A percentile compares a stretch with the other conserved stretches of the same genome.
Evolutionary conservation across 768 basidiomycete genomes (phyloP).

Genomic region (Xanthoconium purpureum): DNA sequence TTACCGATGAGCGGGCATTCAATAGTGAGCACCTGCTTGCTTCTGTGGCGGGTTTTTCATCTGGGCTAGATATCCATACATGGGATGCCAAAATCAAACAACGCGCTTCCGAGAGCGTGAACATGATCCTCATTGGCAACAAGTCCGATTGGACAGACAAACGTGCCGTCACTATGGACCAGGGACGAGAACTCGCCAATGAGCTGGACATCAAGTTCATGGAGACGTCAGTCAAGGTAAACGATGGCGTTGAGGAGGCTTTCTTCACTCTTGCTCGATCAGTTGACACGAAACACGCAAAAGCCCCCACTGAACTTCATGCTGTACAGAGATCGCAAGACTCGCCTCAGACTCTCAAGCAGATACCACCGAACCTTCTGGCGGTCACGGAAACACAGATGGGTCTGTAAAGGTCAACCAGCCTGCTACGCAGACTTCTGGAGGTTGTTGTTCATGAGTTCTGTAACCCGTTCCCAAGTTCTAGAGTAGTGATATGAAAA

Average conservation of each 20-base stretch:
- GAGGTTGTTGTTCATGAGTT: slow-evolving; percentile 52
- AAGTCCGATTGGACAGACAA: slow-evolving; percentile 99
- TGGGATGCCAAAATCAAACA: slow-evolving; percentile 99
- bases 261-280: slow-evolving; percentile 97
- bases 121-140: slow-evolving; percentile 99
- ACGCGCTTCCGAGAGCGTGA: slow-evolving; percentile 97
- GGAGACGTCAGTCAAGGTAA: slow-evolving; percentile 96
- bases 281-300: slow-evolving; percentile 26
- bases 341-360: slow-evolving; percentile 89
- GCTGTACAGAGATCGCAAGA: slow-evolving; percentile 84
- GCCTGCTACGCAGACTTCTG: slow-evolving; percentile 43
- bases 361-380: slow-evolving; percentile 45
- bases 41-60: slow-evolving; percentile 7
- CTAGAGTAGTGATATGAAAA: too few relatives aligned
- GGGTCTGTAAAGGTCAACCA: slow-evolving; percentile 69
- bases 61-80: slow-evolving; percentile 81
- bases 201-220: slow-evolving; percentile 96
- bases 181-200: slow-evolving; percentile 87
- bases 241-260: slow-evolving; percentile 97
- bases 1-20: slow-evolving; percentile 92
- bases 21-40: slow-evolving; percentile 67
- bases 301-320: background rate
- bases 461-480: background rate
- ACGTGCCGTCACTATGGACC: slow-evolving; percentile 85
- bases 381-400: slow-evolving; percentile 39